A percentile compares a stretch with the other conserved stretches of the same genome.
These are phyloP conservation scores for Aotearoamyces nothofagi DNA, from an alignment of 2,329 filamentous ascomycete genomes.

Conservation along the genomic window DNA sequence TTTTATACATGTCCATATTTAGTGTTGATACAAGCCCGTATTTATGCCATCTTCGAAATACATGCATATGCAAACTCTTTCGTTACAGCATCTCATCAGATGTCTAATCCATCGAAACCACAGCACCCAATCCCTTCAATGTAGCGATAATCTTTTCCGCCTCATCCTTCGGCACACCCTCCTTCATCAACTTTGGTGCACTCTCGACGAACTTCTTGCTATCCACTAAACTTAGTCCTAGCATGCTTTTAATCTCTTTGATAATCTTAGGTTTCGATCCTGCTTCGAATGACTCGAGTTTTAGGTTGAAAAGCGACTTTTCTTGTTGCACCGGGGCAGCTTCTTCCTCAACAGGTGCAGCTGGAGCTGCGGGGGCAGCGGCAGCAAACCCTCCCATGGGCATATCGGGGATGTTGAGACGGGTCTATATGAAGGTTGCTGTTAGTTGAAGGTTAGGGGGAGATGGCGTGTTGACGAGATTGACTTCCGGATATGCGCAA, in stretches of 20 bases:
- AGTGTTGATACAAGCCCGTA: too few relatives aligned
- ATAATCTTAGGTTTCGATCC: conserved; percentile 94
- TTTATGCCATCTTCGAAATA: too few relatives aligned
- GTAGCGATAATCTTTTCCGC: conserved; percentile 95
- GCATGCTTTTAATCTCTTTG: conserved; percentile 96
- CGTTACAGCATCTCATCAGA: too few relatives aligned
- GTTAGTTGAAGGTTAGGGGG: too few relatives aligned
- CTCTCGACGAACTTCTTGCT: conserved; percentile 99
- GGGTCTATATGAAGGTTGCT: conserved; percentile 39
- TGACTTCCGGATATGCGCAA: too few relatives aligned
- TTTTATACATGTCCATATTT: too few relatives aligned
- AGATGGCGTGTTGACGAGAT: too few relatives aligned
- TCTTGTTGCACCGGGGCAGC: conserved; percentile 81
- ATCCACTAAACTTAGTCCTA: conserved; percentile 91
- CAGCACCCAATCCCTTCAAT: conserved; percentile 84
- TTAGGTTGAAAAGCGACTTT: conserved; percentile 94
- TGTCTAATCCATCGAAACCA: conserved; percentile 66
- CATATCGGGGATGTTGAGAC: conserved; percentile 95
- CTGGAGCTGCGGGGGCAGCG: conserved; percentile 40
- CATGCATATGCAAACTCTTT: too few relatives aligned
- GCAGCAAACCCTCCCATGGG: conserved; percentile 84
- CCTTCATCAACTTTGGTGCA: conserved; percentile 97
- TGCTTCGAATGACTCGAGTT: conserved; percentile 81
- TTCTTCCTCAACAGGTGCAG: conserved; percentile 63
- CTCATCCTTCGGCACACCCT: conserved; percentile 96